Conservation (phyloP, 2,329 filamentous ascomycete genomes). For the Microthyrium microscopicum region DNA sequence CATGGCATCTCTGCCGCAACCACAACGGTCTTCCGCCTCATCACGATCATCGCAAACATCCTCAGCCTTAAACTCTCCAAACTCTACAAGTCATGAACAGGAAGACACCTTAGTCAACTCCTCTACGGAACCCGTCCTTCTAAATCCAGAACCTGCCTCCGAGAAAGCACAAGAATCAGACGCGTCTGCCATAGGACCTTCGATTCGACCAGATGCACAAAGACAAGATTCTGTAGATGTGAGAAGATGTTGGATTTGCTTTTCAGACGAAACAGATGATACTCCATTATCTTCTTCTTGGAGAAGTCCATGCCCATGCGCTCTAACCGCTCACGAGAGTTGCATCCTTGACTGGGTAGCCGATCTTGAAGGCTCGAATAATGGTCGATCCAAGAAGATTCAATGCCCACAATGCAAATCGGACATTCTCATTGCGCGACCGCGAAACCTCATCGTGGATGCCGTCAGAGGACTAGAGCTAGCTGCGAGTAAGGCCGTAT, state of each 20-base stretch:
- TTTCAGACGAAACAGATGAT: conserved; percentile 48
- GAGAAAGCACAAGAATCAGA: no score
- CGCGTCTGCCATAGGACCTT: conserved; percentile 5
- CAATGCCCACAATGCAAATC: conserved; percentile 82
- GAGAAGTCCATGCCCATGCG: conserved; percentile 82
- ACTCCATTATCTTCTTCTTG: conserved; percentile 47
- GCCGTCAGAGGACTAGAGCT: conserved; percentile 43
- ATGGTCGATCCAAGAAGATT: conserved; percentile 39
- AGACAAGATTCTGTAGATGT: conserved; percentile 19
- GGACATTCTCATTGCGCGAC: conserved; percentile 59
- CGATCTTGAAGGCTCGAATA: conserved; percentile 56
- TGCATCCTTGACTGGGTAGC: conserved; percentile 86
- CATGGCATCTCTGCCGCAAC: no score
- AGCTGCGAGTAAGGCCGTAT: conserved; percentile 39
- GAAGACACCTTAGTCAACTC: no score
- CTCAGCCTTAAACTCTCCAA: no score
- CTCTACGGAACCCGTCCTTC: no score
- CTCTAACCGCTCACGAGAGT: conserved; percentile 74
- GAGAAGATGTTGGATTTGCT: conserved; percentile 54
- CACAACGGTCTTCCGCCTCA: no score
- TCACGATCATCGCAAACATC: no score
- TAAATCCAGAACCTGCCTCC: no score
- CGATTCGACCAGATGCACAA: conserved; percentile 10
- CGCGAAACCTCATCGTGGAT: conserved; percentile 55
- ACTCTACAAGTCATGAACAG: no score